phyloP scores from a whole-genome alignment of 305 asterid genomes.

The Rubia tinctorum region DNA sequence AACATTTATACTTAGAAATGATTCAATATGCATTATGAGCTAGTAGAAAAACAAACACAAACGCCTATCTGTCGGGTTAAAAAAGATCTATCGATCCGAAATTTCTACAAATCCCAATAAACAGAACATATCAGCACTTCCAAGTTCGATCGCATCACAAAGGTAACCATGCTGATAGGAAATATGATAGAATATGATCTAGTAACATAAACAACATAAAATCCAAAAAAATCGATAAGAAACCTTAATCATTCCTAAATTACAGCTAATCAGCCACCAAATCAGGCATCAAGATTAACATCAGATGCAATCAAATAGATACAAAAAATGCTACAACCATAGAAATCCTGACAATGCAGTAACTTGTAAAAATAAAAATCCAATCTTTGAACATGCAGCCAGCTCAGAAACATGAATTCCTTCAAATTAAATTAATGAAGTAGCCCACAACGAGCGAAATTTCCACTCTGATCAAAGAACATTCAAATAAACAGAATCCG shows the following conservation, averaged over 20 bases:
- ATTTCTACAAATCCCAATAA: not conserved
- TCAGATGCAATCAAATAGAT: conserved; percentile 2
- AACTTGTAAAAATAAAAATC: not conserved
- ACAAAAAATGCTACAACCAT: not conserved
- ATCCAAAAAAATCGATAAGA: not conserved
- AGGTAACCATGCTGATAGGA: not conserved
- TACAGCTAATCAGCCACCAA: not conserved
- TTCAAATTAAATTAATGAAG: not conserved
- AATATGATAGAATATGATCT: not conserved
- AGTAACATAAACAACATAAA: not conserved
- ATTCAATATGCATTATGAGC: not conserved
- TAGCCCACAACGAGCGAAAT: not conserved
- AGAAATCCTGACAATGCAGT: conserved; percentile 3
- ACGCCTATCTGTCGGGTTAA: not conserved
- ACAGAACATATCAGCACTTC: not conserved
- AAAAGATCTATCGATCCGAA: not conserved
- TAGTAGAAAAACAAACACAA: not conserved
- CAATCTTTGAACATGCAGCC: not conserved
- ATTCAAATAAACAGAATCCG: not conserved
- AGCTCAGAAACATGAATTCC: not conserved
- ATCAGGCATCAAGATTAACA: not conserved
- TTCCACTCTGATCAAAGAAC: not conserved
- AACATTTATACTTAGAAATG: too few relatives aligned
- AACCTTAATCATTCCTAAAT: too few relatives aligned
- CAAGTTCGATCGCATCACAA: not conserved